Evolutionary conservation across 352 stramenopile genomes (phyloP).

Genomic region (Hyaloperonospora brassicae): DNA sequence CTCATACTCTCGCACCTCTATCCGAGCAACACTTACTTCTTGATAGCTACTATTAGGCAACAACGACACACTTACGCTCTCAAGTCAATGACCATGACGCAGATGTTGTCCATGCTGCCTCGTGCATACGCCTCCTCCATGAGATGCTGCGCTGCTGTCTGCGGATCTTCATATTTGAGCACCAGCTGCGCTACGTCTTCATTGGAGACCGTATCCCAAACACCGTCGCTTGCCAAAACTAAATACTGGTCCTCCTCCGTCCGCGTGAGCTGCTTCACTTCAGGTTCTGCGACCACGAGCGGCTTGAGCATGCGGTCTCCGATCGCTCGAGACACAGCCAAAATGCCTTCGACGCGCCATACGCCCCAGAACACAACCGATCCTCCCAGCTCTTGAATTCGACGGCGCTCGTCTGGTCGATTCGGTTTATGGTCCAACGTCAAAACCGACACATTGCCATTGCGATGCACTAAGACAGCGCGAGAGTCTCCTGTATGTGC

Average conservation of each 20-base stretch:
- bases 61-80: slow-evolving; percentile 37
- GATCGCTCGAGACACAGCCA: slow-evolving; percentile 89
- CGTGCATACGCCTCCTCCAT: slow-evolving; percentile 82
- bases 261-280: slow-evolving; percentile 67
- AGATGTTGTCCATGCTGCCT: slow-evolving; percentile 88
- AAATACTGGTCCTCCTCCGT: slow-evolving; percentile 71
- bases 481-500: slow-evolving; percentile 88
- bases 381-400: slow-evolving; percentile 84
- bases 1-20: too few species aligned
- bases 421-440: slow-evolving; percentile 90
- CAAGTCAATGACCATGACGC: slow-evolving; percentile 86
- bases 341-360: slow-evolving; percentile 90
- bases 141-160: slow-evolving; percentile 65
- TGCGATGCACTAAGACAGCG: slow-evolving; percentile 79
- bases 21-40: too few species aligned
- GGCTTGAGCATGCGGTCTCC: slow-evolving; percentile 89
- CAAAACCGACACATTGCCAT: slow-evolving; percentile 65
- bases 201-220: slow-evolving; percentile 90
- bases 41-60: too few species aligned
- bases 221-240: slow-evolving; percentile 85
- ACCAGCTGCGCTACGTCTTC: slow-evolving; percentile 73
- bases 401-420: slow-evolving; percentile 80
- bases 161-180: slow-evolving; percentile 55
- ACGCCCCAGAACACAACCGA: slow-evolving; percentile 88
- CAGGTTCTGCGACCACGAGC: slow-evolving; percentile 87